Evolutionary conservation across 345 rosid genomes (phyloP).

Genomic region (Melaleuca alternifolia): DNA sequence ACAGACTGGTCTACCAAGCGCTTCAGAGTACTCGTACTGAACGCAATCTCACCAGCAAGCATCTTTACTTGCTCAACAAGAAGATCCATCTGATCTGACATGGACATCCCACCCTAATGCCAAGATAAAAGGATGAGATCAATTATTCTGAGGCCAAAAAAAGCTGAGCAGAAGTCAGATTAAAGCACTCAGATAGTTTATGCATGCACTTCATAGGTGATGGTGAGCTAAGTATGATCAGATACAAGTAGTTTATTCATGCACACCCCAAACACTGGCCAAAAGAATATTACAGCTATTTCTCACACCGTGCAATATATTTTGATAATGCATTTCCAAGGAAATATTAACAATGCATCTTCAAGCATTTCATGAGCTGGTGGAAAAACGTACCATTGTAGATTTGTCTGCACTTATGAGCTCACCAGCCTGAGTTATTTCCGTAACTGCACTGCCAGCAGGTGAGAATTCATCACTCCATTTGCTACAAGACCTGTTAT

Average conservation of each 20-base stretch:
- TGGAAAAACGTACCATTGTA: conserved; percentile 19
- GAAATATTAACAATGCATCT: background rate
- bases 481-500: conserved; percentile 68
- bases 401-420: conserved; percentile 33
- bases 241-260: background rate
- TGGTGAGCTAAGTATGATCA: background rate
- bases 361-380: background rate
- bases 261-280: background rate
- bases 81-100: conserved; percentile 90
- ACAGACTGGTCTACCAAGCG: conserved; percentile 85
- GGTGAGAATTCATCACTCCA: conserved; percentile 71
- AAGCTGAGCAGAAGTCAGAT: background rate
- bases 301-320: background rate
- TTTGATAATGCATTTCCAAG: background rate
- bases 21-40: conserved; percentile 86
- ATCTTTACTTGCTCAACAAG: conserved; percentile 96
- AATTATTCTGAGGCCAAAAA: background rate
- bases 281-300: background rate
- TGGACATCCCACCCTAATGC: conserved; percentile 57
- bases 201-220: background rate
- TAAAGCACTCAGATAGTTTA: background rate
- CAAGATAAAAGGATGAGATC: background rate
- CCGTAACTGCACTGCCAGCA: conserved; percentile 52
- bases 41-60: conserved; percentile 98
- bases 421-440: conserved; percentile 58